Evolutionary conservation across 2,329 filamentous ascomycete species (phyloP).

Genomic region (Hymenotorrendiella dingleyae): DNA sequence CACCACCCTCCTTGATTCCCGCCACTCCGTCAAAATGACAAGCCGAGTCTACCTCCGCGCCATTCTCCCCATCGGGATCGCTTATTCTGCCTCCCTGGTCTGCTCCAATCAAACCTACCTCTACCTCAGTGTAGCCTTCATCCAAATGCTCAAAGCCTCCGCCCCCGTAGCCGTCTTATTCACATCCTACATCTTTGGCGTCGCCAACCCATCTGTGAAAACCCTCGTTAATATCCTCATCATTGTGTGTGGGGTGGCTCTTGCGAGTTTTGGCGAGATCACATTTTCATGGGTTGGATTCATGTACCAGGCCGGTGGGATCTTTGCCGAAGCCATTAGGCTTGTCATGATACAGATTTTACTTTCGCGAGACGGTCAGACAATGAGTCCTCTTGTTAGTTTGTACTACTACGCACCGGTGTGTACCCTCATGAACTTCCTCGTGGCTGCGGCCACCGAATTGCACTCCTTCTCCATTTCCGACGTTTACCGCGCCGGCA

Average conservation of each 20-base stretch:
- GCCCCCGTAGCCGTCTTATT: constrained; percentile 88
- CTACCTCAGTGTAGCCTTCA: constrained; percentile 90
- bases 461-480: constrained; percentile 59
- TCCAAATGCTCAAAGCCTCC: constrained; percentile 97
- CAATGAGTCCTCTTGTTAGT: constrained; percentile 85
- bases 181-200: constrained; percentile 78
- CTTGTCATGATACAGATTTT: constrained; percentile 78
- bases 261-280: constrained; percentile 91
- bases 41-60: constrained; percentile 84
- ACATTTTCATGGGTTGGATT: constrained; percentile 77
- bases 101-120: constrained; percentile 92
- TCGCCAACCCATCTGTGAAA: constrained; percentile 75
- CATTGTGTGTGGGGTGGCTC: constrained; percentile 88
- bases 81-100: constrained; percentile 91
- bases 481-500: constrained; percentile 65
- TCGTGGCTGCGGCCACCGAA: constrained; percentile 66
- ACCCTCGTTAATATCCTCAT: constrained; percentile 85
- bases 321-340: constrained; percentile 73
- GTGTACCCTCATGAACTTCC: constrained; percentile 72
- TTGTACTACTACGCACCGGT: constrained; percentile 84
- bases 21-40: constrained; percentile 97
- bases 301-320: constrained; percentile 68
- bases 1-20: constrained; percentile 80
- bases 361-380: constrained; percentile 65
- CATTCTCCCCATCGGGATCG: constrained; percentile 86